Conservation (phyloP, 129 eudicot species). For the Artemisia argyi region DNA sequence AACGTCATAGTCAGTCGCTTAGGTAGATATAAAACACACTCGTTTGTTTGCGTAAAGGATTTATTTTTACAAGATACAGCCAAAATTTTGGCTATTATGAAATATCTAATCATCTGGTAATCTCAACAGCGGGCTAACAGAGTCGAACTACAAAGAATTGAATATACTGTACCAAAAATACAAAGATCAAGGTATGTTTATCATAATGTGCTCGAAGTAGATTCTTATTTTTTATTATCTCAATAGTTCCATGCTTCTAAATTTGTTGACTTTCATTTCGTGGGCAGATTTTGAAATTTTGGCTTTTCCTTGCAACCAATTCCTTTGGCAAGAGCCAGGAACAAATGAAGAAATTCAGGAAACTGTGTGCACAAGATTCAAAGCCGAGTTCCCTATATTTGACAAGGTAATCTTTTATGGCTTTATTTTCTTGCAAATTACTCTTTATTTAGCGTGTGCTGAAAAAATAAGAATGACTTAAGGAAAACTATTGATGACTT, state of each 20-base stretch:
- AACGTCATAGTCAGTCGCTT: background rate
- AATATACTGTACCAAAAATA: constrained; percentile 69
- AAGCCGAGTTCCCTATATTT: constrained; percentile 89
- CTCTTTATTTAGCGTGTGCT: background rate
- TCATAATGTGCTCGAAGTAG: background rate
- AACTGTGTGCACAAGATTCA: constrained; percentile 69
- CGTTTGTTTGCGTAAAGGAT: background rate
- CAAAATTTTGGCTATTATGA: background rate
- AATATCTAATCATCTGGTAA: background rate
- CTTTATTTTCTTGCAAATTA: background rate
- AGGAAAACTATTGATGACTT: background rate
- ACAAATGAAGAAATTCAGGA: constrained; percentile 81
- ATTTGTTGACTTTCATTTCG: background rate
- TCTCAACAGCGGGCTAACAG: constrained; percentile 70
- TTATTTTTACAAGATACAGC: background rate
- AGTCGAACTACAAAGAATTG: constrained; percentile 86
- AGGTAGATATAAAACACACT: background rate
- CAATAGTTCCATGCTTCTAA: constrained; percentile 13
- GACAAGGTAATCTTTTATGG: constrained; percentile 58
- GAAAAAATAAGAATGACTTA: constrained; percentile 2
- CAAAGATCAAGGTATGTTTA: constrained; percentile 68
- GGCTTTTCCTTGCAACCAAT: constrained; percentile 94
- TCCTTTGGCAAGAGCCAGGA: constrained; percentile 92
- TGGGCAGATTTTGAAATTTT: constrained; percentile 75
- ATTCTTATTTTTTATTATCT: constrained; percentile 3